Conservation (phyloP, 1,284 basidiomycete genomes). For the Ustilago loliicola region DNA sequence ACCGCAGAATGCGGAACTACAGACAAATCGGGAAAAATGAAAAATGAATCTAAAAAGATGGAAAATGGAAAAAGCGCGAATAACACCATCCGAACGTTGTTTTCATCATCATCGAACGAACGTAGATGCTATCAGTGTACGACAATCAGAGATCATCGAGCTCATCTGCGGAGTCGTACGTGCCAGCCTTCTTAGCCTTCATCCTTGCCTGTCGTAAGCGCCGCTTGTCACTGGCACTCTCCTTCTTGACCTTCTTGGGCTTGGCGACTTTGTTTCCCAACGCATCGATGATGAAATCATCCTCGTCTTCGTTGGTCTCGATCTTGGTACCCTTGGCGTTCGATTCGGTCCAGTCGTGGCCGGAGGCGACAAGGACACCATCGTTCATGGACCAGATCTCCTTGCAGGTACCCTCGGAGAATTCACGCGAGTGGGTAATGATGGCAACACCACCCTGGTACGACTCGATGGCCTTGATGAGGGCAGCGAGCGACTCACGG, state of each 20-base stretch:
- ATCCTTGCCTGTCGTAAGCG: slow-evolving; percentile 57
- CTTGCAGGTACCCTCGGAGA: slow-evolving; percentile 68
- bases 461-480: slow-evolving; percentile 69
- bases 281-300: slow-evolving; percentile 58
- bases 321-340: slow-evolving; percentile 73
- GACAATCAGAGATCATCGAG: slow-evolving; percentile 52
- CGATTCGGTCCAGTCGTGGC: slow-evolving; percentile 88
- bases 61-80: too few species aligned
- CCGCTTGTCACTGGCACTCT: slow-evolving; percentile 35
- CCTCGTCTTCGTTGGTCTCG: slow-evolving; percentile 65
- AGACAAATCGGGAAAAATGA: too few species aligned
- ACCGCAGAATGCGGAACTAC: too few species aligned
- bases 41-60: too few species aligned
- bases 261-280: slow-evolving; percentile 63
- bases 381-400: slow-evolving; percentile 69
- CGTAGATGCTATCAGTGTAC: too few species aligned
- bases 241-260: slow-evolving; percentile 64
- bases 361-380: slow-evolving; percentile 71
- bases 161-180: slow-evolving; percentile 58
- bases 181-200: slow-evolving; percentile 60
- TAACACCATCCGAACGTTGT: too few species aligned
- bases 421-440: slow-evolving; percentile 69
- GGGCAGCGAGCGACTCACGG: slow-evolving; percentile 70
- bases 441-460: slow-evolving; percentile 70
- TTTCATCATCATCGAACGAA: too few species aligned